Base-by-base conservation (phyloP, 768 basidiomycete genomes). In the Cystobasidium tubakii region DNA sequence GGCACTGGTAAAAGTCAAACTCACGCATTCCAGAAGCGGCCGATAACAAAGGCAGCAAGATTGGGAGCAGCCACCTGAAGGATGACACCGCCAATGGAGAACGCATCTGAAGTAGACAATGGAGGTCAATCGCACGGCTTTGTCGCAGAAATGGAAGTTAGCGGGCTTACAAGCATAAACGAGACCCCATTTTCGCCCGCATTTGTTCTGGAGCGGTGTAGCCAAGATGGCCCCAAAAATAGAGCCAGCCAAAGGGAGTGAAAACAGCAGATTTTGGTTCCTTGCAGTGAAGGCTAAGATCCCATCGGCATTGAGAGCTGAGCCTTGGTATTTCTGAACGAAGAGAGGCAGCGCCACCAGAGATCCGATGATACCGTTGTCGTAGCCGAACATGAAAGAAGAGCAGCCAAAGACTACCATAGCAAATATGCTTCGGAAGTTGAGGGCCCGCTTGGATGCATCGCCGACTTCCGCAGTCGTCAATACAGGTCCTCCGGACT, bases 281-380 rank as follows among this genome's bases (percentile, higher is more conserved):
- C 46, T 50, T 21, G 46, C 46, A 17, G 46, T 50, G 21, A 50
- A 50, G 21, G 46, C 46, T 19, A 50, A 50, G 46, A 50, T 9
- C 4, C 46, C 46, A 19, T 50, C 46, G 7, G 46, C 46, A n/a
- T 50, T 50, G 3, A 50, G n/a, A 15, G 10, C 46, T 9, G 12
- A 15, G 7, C 46, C 46, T 21, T 50, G 46, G 21, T 50, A 50
- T 50, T 50, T 50, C 21, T 50, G 10, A 15, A 50, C 46, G 46
- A 50, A 50, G n/a, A 50, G 46, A 3, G 46, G 46, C 12, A 50
- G 21, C 7, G 46, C 46, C 46, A 50, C 46, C 7, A 50, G 46
- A 50, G 46, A 50, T 3, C 46, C 46, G 46, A 50, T 50, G 46
- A 50, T 50, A 50, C 46, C 46, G 46, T 50, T 50, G 46, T 50